phyloP scores from a whole-genome alignment of 2,329 filamentous ascomycete species.

The Trichophyton verrucosum region DNA sequence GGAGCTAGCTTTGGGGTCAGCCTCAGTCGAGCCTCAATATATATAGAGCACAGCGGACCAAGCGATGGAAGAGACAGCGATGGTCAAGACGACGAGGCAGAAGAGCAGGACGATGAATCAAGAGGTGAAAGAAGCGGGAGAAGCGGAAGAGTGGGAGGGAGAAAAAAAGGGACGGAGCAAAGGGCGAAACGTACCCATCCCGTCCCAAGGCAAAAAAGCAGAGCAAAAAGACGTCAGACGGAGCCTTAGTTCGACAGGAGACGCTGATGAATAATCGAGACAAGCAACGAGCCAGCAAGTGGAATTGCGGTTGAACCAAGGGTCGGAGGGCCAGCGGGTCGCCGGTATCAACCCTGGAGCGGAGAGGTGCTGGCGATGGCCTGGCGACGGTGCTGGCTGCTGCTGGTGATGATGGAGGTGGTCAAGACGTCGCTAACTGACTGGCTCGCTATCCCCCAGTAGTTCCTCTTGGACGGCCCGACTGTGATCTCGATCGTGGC shows the following conservation, averaged over 20 bases:
- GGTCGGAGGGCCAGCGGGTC: neutral
- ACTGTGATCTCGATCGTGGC: neutral
- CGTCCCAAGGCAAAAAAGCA: neutral
- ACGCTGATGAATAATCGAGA: neutral
- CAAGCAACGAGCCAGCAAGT: neutral
- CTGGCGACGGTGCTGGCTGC: neutral
- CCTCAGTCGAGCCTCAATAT: neutral
- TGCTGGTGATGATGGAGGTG: no score
- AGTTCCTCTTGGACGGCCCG: no score
- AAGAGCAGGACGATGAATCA: no score
- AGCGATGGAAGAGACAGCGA: neutral
- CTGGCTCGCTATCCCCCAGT: no score
- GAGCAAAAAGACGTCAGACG: neutral
- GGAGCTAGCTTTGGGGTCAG: slow-evolving; percentile 10
- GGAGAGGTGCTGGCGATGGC: neutral
- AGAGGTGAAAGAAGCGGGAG: neutral
- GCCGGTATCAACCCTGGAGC: neutral
- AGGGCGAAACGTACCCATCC: neutral
- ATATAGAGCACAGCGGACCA: neutral
- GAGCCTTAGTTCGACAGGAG: neutral
- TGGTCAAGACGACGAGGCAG: neutral
- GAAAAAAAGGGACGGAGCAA: neutral
- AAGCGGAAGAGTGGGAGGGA: neutral
- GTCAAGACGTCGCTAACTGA: no score
- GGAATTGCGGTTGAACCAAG: neutral